Base-by-base conservation (phyloP, 78 protist genomes). In the Monosiga brevicollis region DNA sequence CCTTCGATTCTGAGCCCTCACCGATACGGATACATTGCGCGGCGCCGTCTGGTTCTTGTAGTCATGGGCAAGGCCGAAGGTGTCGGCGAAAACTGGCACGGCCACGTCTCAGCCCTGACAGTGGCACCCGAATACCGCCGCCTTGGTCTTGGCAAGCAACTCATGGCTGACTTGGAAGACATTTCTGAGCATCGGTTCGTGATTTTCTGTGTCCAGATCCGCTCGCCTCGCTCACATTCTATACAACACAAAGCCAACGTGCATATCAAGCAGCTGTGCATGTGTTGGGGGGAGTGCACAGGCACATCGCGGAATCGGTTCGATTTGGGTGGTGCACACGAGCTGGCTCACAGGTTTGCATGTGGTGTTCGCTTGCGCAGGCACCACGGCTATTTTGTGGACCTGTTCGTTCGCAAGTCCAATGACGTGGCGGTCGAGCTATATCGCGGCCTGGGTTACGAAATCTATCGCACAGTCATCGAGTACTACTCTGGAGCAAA, bases 81-180 rank as follows among this genome's bases (percentile, higher is more conserved):
- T 38, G 54, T 41, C 38, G 91, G 83, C 24, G 87, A 85, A 70
- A 82, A 87, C n/a, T 90, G n/a, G 98, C 99, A 97, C 83, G 99
- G 98, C 0, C 99, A 97, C 82, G 99, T 97, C 26, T 94, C 99
- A 24, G 98, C 98, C 0, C 87, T 97, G 32, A 95, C 98, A 0
- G 98, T 97, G 2, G 94, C 97, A 20, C 98, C 98, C n/a, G 94
- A 87, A 62, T 91, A 80, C 84, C 88, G 98, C 42, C 84, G 95
- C 42, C 76, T 92, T 3, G 94, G 96, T 9, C 78, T 88, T 1
- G 99, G 96, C 1, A 83, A 77, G 26, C 72, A 83, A 79, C 84
- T 97, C 80, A 97, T 97, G 99, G 85, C 84, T 23, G 34, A 73
- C 72, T 84, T 97, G 79, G 99, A 97, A 81, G 82, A 87, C 2